Base-by-base conservation (phyloP, 2,329 filamentous ascomycete species). In the Tolypocladium tropicale region DNA sequence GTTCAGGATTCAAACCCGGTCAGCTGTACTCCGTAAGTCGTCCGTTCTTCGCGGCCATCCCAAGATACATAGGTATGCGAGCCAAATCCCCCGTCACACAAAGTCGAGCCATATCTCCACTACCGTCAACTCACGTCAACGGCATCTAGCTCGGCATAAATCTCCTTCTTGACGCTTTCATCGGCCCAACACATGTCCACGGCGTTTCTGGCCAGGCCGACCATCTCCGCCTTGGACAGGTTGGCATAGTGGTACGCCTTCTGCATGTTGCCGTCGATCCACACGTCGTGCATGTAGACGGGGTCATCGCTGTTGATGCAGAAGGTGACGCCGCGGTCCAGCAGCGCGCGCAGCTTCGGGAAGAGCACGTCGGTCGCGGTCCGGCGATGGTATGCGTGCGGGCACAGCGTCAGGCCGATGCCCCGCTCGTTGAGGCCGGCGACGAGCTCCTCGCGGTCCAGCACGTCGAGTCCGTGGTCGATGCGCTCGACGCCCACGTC, bases 241-340 rank as follows among this genome's bases (percentile, higher is more conserved):
- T 56, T 57, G 55, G 76, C 76, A 52, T 74, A 72, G 4, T 65
- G 68, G 54, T 72, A 72, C 7, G 70, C 67, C 61, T 78, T 70
- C 53, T 74, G 59, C 68, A 79, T 64, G 54, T 77, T 78, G 12
- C 76, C 73, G 57, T 74, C 65, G 30, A 79, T 65, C 76, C 76
- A 80, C 37, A 75, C 73, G 56, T 79, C 70, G 56, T 78, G 72
- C 75, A 78, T 78, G 65, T 88, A 88, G 12, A 83, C 84, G 56
- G 85, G 85, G 64, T 88, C 84, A 64, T 89, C 85, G 61, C 82
- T 85, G 67, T 89, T 89, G 67, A 89, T 82, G 56, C 81, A 85
- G 67, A 89, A 88, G 59, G 72, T 77, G 50, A 89, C 80, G 0
- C 83, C 83, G 6, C 71, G 72, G 46, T 86, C 78, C 33, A 89